These are phyloP conservation scores for Xylaria polymorpha DNA, from an alignment of 2,329 filamentous ascomycete species.

Conservation along the genomic window DNA sequence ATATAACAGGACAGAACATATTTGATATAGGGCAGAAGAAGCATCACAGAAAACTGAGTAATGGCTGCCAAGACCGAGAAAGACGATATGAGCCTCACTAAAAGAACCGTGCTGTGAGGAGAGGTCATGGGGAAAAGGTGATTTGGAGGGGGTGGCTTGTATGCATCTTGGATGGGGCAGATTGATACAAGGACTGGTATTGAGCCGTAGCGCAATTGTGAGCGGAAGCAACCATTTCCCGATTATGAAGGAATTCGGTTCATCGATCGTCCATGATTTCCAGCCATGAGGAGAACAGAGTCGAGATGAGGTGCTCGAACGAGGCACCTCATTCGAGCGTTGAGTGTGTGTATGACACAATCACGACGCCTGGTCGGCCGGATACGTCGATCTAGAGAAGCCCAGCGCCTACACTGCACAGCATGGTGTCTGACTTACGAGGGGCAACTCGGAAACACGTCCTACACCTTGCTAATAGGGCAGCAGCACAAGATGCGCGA, in stretches of 20 bases:
- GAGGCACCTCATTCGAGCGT: constrained; percentile 34
- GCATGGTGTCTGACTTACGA: constrained; percentile 41
- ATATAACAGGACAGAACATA: constrained; percentile 49
- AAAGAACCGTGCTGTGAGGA: constrained; percentile 33
- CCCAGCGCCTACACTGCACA: constrained; percentile 43
- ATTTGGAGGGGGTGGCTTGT: constrained; percentile 54
- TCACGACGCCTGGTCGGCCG: constrained; percentile 46
- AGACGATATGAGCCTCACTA: constrained; percentile 38
- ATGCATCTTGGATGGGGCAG: constrained; percentile 30
- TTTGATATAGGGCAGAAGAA: constrained; percentile 48
- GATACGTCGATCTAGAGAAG: constrained; percentile 52
- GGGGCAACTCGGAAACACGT: constrained; percentile 46
- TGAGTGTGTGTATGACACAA: constrained; percentile 47
- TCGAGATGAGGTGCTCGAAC: constrained; percentile 33
- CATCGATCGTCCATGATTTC: constrained; percentile 6
- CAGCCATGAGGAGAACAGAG: constrained; percentile 36
- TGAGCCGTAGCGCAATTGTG: constrained; percentile 26
- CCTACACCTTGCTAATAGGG: constrained; percentile 40
- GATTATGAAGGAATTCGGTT: constrained; percentile 9
- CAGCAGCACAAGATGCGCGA: constrained; percentile 36
- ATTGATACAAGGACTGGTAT: constrained; percentile 30
- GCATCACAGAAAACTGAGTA: constrained; percentile 38
- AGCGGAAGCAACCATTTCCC: constrained; percentile 22
- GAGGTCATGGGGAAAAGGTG: constrained; percentile 27
- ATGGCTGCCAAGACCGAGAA: constrained; percentile 34